Conservation (phyloP, 2,329 filamentous ascomycete genomes). For the Epicoccum sorghinum region DNA sequence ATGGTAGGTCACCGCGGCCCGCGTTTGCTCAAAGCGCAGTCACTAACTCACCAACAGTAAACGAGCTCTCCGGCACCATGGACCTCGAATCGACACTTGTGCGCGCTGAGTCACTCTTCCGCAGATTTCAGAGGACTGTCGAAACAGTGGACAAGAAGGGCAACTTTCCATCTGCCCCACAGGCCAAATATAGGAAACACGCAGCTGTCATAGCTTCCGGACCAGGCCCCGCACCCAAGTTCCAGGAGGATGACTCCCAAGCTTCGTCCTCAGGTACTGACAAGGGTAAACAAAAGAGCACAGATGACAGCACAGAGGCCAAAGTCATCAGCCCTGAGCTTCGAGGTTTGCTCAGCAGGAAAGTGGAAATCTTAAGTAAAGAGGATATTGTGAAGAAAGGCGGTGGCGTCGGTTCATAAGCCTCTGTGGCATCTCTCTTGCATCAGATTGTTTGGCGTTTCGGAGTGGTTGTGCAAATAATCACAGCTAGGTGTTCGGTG, state of each 20-base stretch:
- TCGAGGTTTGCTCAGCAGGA: slow-evolving; percentile 64
- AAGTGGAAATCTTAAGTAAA: slow-evolving; percentile 61
- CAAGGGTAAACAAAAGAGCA: slow-evolving; percentile 43
- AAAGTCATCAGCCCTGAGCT: slow-evolving; percentile 69
- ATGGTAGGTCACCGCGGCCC: slow-evolving; percentile 63
- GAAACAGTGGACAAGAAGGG: slow-evolving; percentile 92
- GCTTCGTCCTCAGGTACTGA: slow-evolving; percentile 38
- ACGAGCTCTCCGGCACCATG: slow-evolving; percentile 92
- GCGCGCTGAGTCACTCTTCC: slow-evolving; percentile 86
- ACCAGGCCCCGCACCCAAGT: slow-evolving; percentile 27
- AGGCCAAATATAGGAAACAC: slow-evolving; percentile 57
- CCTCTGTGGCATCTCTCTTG: not conserved
- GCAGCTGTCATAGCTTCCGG: slow-evolving; percentile 40
- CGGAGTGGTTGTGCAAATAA: not conserved
- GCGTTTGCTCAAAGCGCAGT: not conserved
- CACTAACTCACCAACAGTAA: slow-evolving; percentile 64
- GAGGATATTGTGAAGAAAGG: slow-evolving; percentile 38
- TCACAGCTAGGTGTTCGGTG: slow-evolving; percentile 3
- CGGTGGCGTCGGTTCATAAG: slow-evolving; percentile 9
- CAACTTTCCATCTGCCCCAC: slow-evolving; percentile 71
- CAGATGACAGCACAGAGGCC: slow-evolving; percentile 40
- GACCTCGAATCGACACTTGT: slow-evolving; percentile 86
- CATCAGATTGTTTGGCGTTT: slow-evolving; percentile 14
- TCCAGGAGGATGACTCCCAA: slow-evolving; percentile 25
- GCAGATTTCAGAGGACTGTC: slow-evolving; percentile 83